These are phyloP conservation scores for Stemphylium lycopersici DNA, from an alignment of 2,329 filamentous ascomycete species.

Conservation along the genomic window DNA sequence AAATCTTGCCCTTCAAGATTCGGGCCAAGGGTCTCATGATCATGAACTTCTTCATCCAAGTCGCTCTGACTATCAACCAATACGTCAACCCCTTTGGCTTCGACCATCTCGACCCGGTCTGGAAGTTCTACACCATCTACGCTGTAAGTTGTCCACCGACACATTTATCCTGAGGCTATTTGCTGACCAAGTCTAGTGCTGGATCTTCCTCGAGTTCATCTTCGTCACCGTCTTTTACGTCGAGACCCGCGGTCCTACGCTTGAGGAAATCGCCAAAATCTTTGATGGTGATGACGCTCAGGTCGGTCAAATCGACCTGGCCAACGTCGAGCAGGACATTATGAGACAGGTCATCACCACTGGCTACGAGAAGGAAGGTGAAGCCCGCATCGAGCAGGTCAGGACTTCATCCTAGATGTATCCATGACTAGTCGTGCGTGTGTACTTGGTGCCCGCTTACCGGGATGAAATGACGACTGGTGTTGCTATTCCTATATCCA, in stretches of 20 bases:
- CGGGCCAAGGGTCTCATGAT: slow-evolving; percentile 58
- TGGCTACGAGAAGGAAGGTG: slow-evolving; percentile 35
- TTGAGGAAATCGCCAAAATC: slow-evolving; percentile 73
- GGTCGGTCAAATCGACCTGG: slow-evolving; percentile 37
- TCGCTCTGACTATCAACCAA: slow-evolving; percentile 66
- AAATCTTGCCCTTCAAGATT: slow-evolving; percentile 58
- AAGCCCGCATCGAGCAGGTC: slow-evolving; percentile 25
- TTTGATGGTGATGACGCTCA: slow-evolving; percentile 69
- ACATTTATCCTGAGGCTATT: neutral
- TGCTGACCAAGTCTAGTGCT: slow-evolving; percentile 48
- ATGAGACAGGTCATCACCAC: slow-evolving; percentile 16
- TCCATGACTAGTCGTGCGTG: neutral
- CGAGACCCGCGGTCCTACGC: slow-evolving; percentile 73
- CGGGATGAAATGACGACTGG: neutral
- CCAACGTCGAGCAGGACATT: slow-evolving; percentile 22
- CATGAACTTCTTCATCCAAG: slow-evolving; percentile 69
- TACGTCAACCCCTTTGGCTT: slow-evolving; percentile 69
- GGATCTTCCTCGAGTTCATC: slow-evolving; percentile 65
- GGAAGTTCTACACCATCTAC: slow-evolving; percentile 72
- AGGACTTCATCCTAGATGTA: slow-evolving; percentile 7
- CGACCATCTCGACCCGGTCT: slow-evolving; percentile 61
- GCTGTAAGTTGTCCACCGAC: slow-evolving; percentile 51
- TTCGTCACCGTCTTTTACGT: slow-evolving; percentile 72
- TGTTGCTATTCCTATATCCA: slow-evolving; percentile 9
- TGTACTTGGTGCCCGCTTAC: neutral